Conservation (phyloP, 177 flowering plant species). For the Vitis hybrid region DNA sequence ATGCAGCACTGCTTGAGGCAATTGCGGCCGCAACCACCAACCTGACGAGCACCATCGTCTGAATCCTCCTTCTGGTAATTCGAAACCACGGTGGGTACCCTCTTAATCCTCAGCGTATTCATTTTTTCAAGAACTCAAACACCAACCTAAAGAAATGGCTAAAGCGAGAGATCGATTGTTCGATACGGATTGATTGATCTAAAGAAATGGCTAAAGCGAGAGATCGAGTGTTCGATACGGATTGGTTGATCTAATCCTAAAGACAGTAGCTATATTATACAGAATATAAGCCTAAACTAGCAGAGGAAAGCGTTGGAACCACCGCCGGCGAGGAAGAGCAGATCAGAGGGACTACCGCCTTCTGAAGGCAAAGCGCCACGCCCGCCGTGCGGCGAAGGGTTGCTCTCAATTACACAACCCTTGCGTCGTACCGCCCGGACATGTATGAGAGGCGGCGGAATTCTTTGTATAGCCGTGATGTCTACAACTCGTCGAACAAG, state of each 20-base stretch:
- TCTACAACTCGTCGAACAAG: conserved; percentile 50
- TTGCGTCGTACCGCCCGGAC: conserved; percentile 64
- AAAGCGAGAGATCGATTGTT: not conserved
- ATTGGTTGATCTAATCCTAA: not conserved
- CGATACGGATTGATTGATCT: not conserved
- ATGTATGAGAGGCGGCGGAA: conserved; percentile 42
- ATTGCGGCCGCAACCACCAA: conserved; percentile 69
- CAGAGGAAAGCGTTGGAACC: conserved; percentile 28
- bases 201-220: not conserved
- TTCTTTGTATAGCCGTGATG: conserved; percentile 84
- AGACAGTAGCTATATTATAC: not conserved
- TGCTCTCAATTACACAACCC: conserved; percentile 54
- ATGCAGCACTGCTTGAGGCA: conserved; percentile 71
- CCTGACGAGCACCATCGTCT: conserved; percentile 29
- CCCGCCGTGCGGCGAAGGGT: conserved; percentile 91
- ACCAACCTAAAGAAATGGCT: not conserved
- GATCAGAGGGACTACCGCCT: conserved; percentile 90
- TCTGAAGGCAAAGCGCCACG: conserved; percentile 91
- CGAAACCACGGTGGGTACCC: conserved; percentile 81
- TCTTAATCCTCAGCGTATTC: conserved; percentile 74
- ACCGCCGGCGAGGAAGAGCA: conserved; percentile 91
- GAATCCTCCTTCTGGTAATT: conserved; percentile 68
- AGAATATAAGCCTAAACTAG: conserved; percentile 4
- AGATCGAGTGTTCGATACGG: not conserved
- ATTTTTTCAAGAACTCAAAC: conserved; percentile 1